Percentiles rank a stretch among this genome's conserved stretches.
Conservation (phyloP, 371 early-diverging fungal species). For the Mucor mucedo region DNA sequence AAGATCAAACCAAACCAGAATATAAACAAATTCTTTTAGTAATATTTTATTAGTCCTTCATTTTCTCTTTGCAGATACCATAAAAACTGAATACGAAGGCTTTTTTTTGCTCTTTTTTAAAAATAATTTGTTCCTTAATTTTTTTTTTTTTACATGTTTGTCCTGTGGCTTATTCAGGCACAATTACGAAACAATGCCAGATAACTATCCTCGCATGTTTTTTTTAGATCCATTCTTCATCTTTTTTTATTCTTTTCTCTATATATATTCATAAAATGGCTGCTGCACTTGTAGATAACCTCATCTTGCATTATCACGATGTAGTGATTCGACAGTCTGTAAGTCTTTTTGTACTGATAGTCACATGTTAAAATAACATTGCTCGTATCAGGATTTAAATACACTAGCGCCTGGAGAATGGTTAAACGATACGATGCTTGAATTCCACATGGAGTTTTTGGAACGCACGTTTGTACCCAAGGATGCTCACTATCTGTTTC, state of each 20-base stretch:
- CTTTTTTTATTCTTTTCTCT: constrained; percentile 7
- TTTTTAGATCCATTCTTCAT: constrained; percentile 1
- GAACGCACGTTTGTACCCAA: constrained; percentile 41
- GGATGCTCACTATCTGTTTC: constrained; percentile 33
- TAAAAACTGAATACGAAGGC: too few species aligned
- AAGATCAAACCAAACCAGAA: too few species aligned
- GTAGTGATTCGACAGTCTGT: constrained; percentile 42
- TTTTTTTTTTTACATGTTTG: too few species aligned
- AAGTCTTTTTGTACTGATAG: constrained; percentile 7
- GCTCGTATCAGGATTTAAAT: constrained; percentile 36
- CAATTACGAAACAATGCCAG: background rate
- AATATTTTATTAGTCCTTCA: too few species aligned
- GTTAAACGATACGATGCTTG: constrained; percentile 65
- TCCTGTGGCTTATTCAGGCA: background rate
- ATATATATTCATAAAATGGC: background rate
- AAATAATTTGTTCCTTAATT: too few species aligned
- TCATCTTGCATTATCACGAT: constrained; percentile 48
- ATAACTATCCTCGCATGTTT: background rate
- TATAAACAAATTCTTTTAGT: too few species aligned
- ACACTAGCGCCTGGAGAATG: constrained; percentile 55
- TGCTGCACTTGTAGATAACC: constrained; percentile 10
- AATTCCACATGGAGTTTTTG: constrained; percentile 58
- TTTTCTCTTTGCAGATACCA: too few species aligned
- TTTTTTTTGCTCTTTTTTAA: too few species aligned
- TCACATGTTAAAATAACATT: background rate